These are phyloP conservation scores for Euclidium syriacum DNA, from an alignment of 345 rosid species.

Conservation along the genomic window DNA sequence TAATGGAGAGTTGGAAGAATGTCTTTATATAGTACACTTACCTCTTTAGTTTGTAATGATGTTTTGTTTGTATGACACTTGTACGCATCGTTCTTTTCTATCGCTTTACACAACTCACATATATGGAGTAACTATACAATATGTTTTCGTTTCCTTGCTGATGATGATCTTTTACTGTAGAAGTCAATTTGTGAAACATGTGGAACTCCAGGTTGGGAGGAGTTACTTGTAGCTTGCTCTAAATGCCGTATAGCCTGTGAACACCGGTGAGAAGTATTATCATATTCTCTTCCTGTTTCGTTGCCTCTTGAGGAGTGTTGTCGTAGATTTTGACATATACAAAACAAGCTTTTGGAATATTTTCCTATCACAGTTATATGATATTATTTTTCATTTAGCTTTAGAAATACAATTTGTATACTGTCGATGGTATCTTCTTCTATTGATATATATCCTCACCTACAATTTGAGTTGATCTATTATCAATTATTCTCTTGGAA, in stretches of 20 bases:
- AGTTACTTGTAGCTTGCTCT: conserved; percentile 34
- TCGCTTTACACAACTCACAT: background rate
- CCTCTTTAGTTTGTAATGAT: background rate
- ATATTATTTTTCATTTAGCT: conserved; percentile 1
- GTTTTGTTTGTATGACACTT: background rate
- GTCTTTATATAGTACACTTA: too few relatives aligned
- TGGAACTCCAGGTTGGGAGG: conserved; percentile 36
- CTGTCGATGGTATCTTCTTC: too few relatives aligned
- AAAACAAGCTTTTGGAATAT: conserved; percentile 2
- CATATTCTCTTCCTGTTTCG: background rate
- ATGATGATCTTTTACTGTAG: conserved; percentile 26
- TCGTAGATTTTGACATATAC: background rate
- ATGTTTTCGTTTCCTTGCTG: conserved; percentile 8
- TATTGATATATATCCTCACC: too few relatives aligned
- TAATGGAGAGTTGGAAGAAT: background rate
- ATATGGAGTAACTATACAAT: background rate
- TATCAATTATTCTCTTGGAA: background rate
- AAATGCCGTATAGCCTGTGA: conserved; percentile 32
- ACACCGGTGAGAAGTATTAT: conserved; percentile 43
- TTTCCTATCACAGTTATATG: background rate
- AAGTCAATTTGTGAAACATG: conserved; percentile 36
- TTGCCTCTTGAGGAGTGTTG: background rate
- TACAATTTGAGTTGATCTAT: background rate
- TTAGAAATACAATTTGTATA: background rate
- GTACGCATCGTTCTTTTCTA: too few relatives aligned